phyloP scores from a whole-genome alignment of 1,284 basidiomycete species.

The Pholiota adiposa region DNA sequence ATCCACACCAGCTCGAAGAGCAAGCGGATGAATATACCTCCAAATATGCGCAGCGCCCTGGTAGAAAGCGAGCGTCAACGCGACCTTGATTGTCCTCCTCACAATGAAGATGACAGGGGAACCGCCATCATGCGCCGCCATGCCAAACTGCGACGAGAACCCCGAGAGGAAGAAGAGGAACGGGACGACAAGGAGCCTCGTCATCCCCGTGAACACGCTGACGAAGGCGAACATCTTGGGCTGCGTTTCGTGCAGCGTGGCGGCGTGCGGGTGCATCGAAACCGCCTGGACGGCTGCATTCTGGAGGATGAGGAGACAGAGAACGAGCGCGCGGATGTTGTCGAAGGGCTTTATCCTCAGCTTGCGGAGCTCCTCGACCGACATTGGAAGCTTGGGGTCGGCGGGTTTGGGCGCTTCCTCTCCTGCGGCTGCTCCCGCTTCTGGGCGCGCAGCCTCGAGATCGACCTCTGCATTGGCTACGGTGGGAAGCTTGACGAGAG shows the following conservation, averaged over 20 bases:
- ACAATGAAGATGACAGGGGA: slow-evolving; percentile 3
- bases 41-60: background rate
- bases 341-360: background rate
- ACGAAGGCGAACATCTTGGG: slow-evolving; percentile 6
- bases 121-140: background rate
- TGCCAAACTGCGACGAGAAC: slow-evolving; percentile 3
- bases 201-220: slow-evolving; percentile 13
- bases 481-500: background rate
- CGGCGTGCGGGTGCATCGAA: background rate
- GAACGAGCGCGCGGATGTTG: background rate
- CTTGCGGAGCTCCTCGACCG: background rate
- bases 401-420: background rate
- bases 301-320: slow-evolving; percentile 1
- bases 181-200: slow-evolving; percentile 11
- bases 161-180: slow-evolving; percentile 21
- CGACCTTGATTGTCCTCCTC: background rate
- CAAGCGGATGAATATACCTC: background rate
- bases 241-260: background rate
- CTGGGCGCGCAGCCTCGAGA: background rate
- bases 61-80: background rate
- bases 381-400: background rate
- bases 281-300: slow-evolving; percentile 14
- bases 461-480: background rate
- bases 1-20: background rate
- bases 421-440: too few relatives aligned